These are phyloP conservation scores for Solanum megistacrolobum DNA, from an alignment of 257 asterid genomes.

Conservation along the genomic window DNA sequence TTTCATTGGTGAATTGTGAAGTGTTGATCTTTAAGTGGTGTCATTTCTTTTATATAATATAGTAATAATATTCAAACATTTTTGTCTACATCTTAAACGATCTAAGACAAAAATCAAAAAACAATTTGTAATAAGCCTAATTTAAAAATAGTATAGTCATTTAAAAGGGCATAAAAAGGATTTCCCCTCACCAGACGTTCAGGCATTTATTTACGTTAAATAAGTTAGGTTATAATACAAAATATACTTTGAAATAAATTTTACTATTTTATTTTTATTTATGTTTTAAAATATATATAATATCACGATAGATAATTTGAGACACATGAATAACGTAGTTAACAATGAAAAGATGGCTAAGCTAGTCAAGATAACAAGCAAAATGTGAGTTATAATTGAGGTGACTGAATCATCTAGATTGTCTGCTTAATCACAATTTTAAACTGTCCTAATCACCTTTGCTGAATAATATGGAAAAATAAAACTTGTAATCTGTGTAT, in stretches of 20 bases:
- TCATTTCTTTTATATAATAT: neutral
- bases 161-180: neutral
- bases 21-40: neutral
- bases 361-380: neutral
- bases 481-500: neutral
- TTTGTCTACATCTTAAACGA: neutral
- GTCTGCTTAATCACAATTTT: constrained; percentile 3
- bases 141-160: no score
- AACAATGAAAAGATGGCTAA: neutral
- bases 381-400: neutral
- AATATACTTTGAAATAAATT: no score
- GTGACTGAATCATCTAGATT: neutral
- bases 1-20: neutral
- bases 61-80: neutral
- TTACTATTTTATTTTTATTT: no score
- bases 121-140: neutral
- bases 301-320: no score
- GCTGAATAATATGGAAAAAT: neutral
- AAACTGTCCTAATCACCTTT: constrained; percentile 17
- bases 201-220: neutral
- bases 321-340: neutral
- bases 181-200: neutral
- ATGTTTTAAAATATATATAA: neutral
- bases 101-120: neutral
- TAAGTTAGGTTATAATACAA: neutral